Evolutionary conservation across 768 basidiomycete genomes (phyloP), one percentile per base, ranked within the genome.

Genomic region (Lepiota subincarnata): DNA sequence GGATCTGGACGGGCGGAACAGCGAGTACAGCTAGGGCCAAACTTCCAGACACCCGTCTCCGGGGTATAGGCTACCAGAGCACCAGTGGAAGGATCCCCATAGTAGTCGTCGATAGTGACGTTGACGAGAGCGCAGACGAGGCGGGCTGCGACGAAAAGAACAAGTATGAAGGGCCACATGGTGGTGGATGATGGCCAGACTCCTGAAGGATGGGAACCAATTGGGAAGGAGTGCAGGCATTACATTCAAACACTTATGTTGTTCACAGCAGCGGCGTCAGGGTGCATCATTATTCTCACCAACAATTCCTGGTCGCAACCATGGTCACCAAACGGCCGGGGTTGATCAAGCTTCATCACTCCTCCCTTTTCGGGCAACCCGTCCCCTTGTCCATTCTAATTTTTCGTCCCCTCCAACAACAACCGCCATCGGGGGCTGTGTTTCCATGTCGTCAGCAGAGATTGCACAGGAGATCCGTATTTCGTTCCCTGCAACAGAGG

Each of bases 391-490:
- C 11, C 37, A 22, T 26, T 40, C 38, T 35, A 31, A 14, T 38
- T 46, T n/a, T 57, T 48, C 39, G 34, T 40, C 45, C 35, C n/a
- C 48, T 31, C 31, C 57, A 36, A 44, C 44, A 24, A 47, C 20
- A 49, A 38, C 47, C 39, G 20, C 53, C 19, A 34, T 45, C 36
- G 24, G 26, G n/a, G 43, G 37, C 54, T 39, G 31, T 31, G 52
- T 13, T 24, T 24, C 24, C 47, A 88, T 88, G 86, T 82, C 85
- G 43, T 80, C 83, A 39, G 77, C 82, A 56, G 86, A 89, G 60
- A 86, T 92, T 59, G 88, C 89, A 16, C 83, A 89, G 66, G 85
- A 89, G 64, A 90, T 92, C 56, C 80, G 88, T 24, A 68, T 71
- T 8, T 73, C 68, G 39, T 79, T 91, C 51, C 87, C 87, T 0